A percentile compares a stretch with the other conserved stretches of the same genome.
phyloP scores from a whole-genome alignment of 1,284 basidiomycete species.

The Cryptococcus sp. region DNA sequence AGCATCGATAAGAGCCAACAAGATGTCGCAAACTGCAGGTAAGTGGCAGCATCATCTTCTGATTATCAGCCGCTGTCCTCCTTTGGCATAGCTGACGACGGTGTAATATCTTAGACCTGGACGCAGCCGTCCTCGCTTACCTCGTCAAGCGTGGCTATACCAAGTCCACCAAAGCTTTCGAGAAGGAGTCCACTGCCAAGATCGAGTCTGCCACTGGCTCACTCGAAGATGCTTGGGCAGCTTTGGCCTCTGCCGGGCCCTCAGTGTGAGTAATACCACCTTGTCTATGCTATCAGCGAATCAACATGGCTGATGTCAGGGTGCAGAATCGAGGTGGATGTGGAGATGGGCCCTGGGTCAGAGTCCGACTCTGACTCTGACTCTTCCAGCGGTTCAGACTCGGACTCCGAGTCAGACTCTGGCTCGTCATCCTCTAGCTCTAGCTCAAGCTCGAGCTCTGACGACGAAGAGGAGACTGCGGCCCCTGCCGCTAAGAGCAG shows the following conservation, averaged over 20 bases:
- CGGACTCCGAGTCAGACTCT: constrained; percentile 19
- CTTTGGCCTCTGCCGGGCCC: constrained; percentile 2
- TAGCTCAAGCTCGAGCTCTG: constrained; percentile 5
- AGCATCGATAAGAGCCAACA: constrained; percentile 2
- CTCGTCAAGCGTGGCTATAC: constrained; percentile 47
- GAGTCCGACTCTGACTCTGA: constrained; percentile 10
- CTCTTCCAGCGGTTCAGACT: constrained; percentile 1
- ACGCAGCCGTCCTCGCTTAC: constrained; percentile 51
- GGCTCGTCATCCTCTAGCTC: constrained; percentile 12
- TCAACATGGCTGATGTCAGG: constrained; percentile 1
- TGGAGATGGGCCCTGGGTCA: constrained; percentile 7
- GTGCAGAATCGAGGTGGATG: constrained; percentile 13
- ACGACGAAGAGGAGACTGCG: constrained; percentile 10
- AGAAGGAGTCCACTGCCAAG: constrained; percentile 47
- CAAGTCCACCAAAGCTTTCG: constrained; percentile 49
- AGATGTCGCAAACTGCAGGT: background rate
- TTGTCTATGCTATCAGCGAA: background rate
- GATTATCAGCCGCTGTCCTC: background rate
- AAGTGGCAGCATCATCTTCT: background rate
- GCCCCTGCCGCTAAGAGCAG: constrained; percentile 6
- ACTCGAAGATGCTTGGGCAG: constrained; percentile 38
- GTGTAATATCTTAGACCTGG: too few relatives aligned
- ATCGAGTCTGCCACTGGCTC: constrained; percentile 15
- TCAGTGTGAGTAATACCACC: constrained; percentile 1
- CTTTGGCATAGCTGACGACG: background rate